These are phyloP conservation scores for Serendipita sp. DNA, from an alignment of 1,284 basidiomycete species.

Conservation along the genomic window DNA sequence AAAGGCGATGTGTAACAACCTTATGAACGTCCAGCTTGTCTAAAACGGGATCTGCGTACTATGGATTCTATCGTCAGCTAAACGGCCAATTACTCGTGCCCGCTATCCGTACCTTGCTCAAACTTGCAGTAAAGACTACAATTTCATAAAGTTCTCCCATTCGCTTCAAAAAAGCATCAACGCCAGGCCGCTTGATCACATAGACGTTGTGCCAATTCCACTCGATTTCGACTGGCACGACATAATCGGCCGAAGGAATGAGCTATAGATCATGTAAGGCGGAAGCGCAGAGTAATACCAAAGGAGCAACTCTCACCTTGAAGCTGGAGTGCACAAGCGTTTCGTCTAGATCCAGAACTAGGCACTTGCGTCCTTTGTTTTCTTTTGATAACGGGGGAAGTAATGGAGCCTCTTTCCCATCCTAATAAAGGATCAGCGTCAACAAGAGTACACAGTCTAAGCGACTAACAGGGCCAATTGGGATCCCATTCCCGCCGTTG, in stretches of 20 bases:
- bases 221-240: slow-evolving; percentile 52
- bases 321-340: slow-evolving; percentile 40
- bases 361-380: slow-evolving; percentile 36
- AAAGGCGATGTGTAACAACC: slow-evolving; percentile 42
- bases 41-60: slow-evolving; percentile 48
- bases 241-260: slow-evolving; percentile 43
- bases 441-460: neutral
- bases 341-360: slow-evolving; percentile 47
- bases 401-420: slow-evolving; percentile 36
- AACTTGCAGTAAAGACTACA: slow-evolving; percentile 45
- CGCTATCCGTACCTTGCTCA: slow-evolving; percentile 31
- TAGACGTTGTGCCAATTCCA: slow-evolving; percentile 48
- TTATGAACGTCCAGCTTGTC: slow-evolving; percentile 45
- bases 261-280: slow-evolving; percentile 23
- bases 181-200: slow-evolving; percentile 51
- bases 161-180: slow-evolving; percentile 41
- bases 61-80: neutral
- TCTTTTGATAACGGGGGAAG: slow-evolving; percentile 27
- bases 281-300: neutral
- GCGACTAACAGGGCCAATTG: slow-evolving; percentile 32
- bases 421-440: slow-evolving; percentile 15
- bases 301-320: slow-evolving; percentile 23
- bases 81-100: neutral
- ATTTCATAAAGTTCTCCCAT: slow-evolving; percentile 53
- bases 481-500: slow-evolving; percentile 43